Percentiles rank a stretch among this genome's conserved stretches.
phyloP scores from a whole-genome alignment of 2,329 filamentous ascomycete genomes.

The Helicocarpus griseus region DNA sequence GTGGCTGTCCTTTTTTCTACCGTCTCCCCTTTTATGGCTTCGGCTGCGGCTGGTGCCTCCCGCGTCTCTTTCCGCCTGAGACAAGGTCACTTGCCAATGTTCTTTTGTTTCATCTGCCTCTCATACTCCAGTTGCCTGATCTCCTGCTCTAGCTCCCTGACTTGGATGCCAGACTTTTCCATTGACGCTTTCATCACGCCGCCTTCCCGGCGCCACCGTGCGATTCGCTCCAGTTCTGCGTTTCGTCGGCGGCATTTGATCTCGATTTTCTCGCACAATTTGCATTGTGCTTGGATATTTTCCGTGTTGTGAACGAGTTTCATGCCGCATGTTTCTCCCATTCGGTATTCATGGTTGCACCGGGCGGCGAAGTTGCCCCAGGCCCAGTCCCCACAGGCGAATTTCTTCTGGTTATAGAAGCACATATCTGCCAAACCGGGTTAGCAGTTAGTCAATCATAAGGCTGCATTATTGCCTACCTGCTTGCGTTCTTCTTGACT shows the following conservation, averaged over 20 bases:
- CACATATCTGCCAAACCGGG: constrained; percentile 59
- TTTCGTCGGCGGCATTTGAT: constrained; percentile 67
- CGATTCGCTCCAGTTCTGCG: constrained; percentile 65
- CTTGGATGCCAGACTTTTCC: constrained; percentile 60
- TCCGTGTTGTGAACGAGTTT: constrained; percentile 74
- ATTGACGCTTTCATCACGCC: constrained; percentile 49
- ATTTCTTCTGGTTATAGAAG: constrained; percentile 87
- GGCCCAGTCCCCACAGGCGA: constrained; percentile 81
- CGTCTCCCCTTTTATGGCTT: neutral
- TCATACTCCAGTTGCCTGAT: constrained; percentile 57
- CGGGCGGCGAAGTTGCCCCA: constrained; percentile 90
- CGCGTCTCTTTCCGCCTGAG: constrained; percentile 7
- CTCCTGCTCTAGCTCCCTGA: constrained; percentile 60
- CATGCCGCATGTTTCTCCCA: constrained; percentile 91
- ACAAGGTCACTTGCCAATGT: constrained; percentile 17
- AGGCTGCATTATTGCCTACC: constrained; percentile 20
- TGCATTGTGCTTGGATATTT: constrained; percentile 57
- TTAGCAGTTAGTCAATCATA: constrained; percentile 8
- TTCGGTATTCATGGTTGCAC: constrained; percentile 90
- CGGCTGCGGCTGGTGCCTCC: neutral
- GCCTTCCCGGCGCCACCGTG: constrained; percentile 67
- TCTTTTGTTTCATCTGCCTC: constrained; percentile 31
- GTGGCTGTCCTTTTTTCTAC: neutral
- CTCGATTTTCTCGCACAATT: constrained; percentile 78
- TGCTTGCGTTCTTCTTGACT: constrained; percentile 22